Evolutionary conservation across 176 grass and related monocot species (phyloP), one percentile per base, ranked within the genome.

Genomic region (Musa itinerans): DNA sequence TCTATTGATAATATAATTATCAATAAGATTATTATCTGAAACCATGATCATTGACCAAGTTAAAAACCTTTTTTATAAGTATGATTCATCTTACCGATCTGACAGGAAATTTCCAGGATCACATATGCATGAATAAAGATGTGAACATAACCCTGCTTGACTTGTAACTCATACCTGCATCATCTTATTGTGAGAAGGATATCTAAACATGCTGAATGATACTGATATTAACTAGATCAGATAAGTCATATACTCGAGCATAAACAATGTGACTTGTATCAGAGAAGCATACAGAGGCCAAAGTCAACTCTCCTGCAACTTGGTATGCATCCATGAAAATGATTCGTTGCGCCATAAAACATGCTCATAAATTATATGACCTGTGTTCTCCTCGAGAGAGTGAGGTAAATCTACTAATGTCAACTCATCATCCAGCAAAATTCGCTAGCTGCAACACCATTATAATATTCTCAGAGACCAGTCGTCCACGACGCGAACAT

Each of bases 401-500:
- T 12, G 12, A 34, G 73, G 23, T 51, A 21, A 48, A n/a, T 26
- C 27, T 76, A 20, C 17, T 21, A 66, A 53, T 22, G 17, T 50
- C 8, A 64, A 34, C 68, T 23, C 56, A 59, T 80, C 12, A 53
- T 63, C 69, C 8, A 48, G 27, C 52, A 64, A 72, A 72, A 63
- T 52, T 63, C n/a, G 21, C 10, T 10, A 14, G 24, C 43, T 25
- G 14, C 19, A 73, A 65, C 34, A 23, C 26, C 34, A 34, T 74
- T 64, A 80, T 20, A 80, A 64, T 53, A 80, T 80, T 58, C 78
- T 63, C 43, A 80, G 12, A 53, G 83, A 85, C 90, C 90, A 97
- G 83, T 93, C 90, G 52, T 97, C 90, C 29, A 81, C 55, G 54
- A 93, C 70, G 10, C 75, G 83, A 53, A 90, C 87, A 75, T 92